Evolutionary conservation across 2,329 filamentous ascomycete species (phyloP).

Genomic region (Verticillium dahliae): DNA sequence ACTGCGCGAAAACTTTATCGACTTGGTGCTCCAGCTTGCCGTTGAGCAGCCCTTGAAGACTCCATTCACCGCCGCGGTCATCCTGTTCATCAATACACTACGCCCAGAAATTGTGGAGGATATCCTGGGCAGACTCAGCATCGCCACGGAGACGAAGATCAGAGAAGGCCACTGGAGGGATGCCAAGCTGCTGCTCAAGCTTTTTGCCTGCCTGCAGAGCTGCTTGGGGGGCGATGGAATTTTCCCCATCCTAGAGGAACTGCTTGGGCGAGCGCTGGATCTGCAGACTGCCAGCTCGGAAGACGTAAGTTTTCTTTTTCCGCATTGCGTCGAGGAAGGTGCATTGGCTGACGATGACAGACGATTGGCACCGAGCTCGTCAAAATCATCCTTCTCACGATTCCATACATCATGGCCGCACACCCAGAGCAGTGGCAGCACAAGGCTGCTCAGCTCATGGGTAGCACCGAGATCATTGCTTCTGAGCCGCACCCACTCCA

Average conservation of each 20-base stretch:
- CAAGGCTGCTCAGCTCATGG: slow-evolving; percentile 72
- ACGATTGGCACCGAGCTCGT: slow-evolving; percentile 78
- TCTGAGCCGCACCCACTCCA: slow-evolving; percentile 82
- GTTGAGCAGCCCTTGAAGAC: slow-evolving; percentile 95
- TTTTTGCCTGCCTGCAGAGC: slow-evolving; percentile 79
- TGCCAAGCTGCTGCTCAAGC: slow-evolving; percentile 84
- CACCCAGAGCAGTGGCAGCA: slow-evolving; percentile 63
- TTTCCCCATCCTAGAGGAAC: slow-evolving; percentile 76
- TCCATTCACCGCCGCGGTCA: slow-evolving; percentile 83
- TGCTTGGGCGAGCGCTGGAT: slow-evolving; percentile 89
- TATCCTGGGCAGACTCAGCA: slow-evolving; percentile 57
- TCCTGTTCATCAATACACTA: slow-evolving; percentile 71
- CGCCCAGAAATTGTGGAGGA: slow-evolving; percentile 69
- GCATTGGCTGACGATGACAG: slow-evolving; percentile 22
- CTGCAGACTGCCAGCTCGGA: slow-evolving; percentile 89
- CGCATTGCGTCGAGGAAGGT: background rate
- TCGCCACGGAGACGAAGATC: slow-evolving; percentile 60
- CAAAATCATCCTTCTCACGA: slow-evolving; percentile 91
- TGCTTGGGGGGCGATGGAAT: slow-evolving; percentile 78
- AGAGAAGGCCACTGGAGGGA: slow-evolving; percentile 76
- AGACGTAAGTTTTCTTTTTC: slow-evolving; percentile 62
- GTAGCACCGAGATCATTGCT: slow-evolving; percentile 93
- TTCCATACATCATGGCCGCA: slow-evolving; percentile 81
- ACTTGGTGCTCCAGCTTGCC: slow-evolving; percentile 68
- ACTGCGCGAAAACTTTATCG: slow-evolving; percentile 64